Conservation (phyloP, 441 rosid species). For the Omphalea diandra region DNA sequence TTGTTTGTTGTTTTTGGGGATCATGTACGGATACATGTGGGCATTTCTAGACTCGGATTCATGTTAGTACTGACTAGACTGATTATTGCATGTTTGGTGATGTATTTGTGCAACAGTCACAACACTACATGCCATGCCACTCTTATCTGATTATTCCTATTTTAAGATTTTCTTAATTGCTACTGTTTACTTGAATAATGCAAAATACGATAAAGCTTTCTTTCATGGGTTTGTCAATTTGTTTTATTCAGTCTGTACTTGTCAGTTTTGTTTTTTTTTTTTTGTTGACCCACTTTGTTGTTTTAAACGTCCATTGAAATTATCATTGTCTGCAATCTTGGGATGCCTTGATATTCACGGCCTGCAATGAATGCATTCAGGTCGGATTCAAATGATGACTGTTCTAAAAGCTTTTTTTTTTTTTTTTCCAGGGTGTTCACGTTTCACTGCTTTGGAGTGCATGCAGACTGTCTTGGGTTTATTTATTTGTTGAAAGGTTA, state of each 20-base stretch:
- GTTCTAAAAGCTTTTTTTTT: neutral
- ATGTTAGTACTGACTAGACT: neutral
- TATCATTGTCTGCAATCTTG: neutral
- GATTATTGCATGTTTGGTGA: neutral
- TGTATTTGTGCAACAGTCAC: neutral
- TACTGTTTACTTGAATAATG: neutral
- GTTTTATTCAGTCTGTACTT: conserved; percentile 6
- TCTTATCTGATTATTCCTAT: neutral
- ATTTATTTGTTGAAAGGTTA: conserved; percentile 10
- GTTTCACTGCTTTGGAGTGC: conserved; percentile 10
- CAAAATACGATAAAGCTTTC: neutral
- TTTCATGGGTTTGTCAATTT: neutral
- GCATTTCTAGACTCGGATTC: neutral
- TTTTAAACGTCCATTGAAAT: neutral
- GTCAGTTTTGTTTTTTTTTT: neutral
- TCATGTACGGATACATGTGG: neutral
- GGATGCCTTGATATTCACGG: conserved; percentile 2
- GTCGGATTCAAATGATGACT: conserved; percentile 5
- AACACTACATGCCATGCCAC: neutral
- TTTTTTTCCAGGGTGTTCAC: conserved; percentile 18
- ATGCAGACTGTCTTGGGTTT: conserved; percentile 24
- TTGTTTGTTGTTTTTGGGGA: neutral
- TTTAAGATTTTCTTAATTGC: neutral
- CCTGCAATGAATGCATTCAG: neutral
- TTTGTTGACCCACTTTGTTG: neutral